These are phyloP conservation scores for Protomyces pachydermus DNA, from an alignment of 1,139 yeast species.

Conservation along the genomic window DNA sequence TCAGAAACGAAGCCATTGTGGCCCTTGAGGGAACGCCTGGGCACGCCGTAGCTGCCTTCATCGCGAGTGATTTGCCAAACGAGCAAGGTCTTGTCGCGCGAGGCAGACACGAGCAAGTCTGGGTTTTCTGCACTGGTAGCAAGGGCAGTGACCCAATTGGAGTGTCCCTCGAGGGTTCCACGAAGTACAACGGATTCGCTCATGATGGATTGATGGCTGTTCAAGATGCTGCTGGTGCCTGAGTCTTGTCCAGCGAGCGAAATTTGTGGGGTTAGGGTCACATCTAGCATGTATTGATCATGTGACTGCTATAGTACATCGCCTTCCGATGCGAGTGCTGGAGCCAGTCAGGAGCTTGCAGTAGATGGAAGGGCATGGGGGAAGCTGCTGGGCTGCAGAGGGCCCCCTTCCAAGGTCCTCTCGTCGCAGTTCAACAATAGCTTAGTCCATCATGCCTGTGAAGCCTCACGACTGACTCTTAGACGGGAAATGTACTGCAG, in stretches of 20 bases:
- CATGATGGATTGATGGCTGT: conserved; percentile 4
- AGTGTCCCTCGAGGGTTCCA: conserved; percentile 91
- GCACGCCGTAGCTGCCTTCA: conserved; percentile 95
- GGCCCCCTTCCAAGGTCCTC: too few relatives aligned
- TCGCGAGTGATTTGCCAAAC: conserved; percentile 88
- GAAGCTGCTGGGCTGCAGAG: too few relatives aligned
- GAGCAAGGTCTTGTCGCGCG: conserved; percentile 98
- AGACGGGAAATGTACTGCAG: too few relatives aligned
- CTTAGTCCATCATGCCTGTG: too few relatives aligned
- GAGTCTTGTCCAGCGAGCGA: too few relatives aligned
- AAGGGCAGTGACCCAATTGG: conserved; percentile 92
- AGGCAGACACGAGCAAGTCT: conserved; percentile 95
- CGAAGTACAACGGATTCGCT: conserved; percentile 94
- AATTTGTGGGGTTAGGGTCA: not conserved
- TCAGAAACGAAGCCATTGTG: conserved; percentile 99
- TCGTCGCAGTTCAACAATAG: too few relatives aligned
- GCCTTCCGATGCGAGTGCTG: too few relatives aligned
- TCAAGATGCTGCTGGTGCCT: not conserved
- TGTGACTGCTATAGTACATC: not conserved
- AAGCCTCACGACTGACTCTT: too few relatives aligned
- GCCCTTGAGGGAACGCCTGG: conserved; percentile 95
- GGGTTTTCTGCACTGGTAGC: conserved; percentile 99
- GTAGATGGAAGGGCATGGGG: too few relatives aligned
- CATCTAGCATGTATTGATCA: not conserved
- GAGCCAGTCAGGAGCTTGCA: too few relatives aligned